Percentiles rank a stretch among this genome's conserved stretches.
Evolutionary conservation across 345 rosid species (phyloP).

Genomic region (Acer negundo): DNA sequence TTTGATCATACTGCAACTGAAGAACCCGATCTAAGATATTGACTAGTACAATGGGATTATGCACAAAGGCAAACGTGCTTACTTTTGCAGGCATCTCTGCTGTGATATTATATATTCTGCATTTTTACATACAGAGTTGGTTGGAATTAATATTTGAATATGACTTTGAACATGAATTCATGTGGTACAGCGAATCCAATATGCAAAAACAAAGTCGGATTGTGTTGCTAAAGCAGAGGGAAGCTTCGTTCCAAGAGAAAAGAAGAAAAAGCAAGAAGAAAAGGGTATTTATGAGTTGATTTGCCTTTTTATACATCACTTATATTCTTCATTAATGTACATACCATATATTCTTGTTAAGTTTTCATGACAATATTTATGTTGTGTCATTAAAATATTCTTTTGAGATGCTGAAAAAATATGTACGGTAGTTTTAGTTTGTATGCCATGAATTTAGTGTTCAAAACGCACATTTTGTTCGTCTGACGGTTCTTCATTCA

Average conservation of each 20-base stretch:
- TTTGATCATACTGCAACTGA: background rate
- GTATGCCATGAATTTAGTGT: background rate
- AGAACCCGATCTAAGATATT: background rate
- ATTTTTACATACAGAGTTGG: background rate
- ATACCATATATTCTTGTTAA: background rate
- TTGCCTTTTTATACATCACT: background rate
- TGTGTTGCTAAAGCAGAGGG: slow-evolving; percentile 87
- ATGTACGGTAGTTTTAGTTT: background rate
- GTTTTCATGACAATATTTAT: background rate
- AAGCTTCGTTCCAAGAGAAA: slow-evolving; percentile 73
- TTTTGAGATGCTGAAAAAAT: background rate
- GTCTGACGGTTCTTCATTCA: background rate
- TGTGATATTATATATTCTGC: background rate
- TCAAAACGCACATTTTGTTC: background rate
- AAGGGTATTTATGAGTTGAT: slow-evolving; percentile 48
- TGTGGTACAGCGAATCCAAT: slow-evolving; percentile 79
- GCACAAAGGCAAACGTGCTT: background rate
- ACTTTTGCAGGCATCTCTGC: slow-evolving; percentile 4
- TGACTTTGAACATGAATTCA: slow-evolving; percentile 14
- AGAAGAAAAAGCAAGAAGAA: slow-evolving; percentile 95
- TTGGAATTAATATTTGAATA: slow-evolving; percentile 11
- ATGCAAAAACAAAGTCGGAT: slow-evolving; percentile 86
- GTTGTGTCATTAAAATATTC: background rate
- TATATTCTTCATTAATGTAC: background rate
- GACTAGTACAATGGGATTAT: background rate